Percentiles rank a stretch among this genome's conserved stretches.
phyloP scores from a whole-genome alignment of 495 filamentous ascomycete genomes.

The Apiosordaria backusii region DNA sequence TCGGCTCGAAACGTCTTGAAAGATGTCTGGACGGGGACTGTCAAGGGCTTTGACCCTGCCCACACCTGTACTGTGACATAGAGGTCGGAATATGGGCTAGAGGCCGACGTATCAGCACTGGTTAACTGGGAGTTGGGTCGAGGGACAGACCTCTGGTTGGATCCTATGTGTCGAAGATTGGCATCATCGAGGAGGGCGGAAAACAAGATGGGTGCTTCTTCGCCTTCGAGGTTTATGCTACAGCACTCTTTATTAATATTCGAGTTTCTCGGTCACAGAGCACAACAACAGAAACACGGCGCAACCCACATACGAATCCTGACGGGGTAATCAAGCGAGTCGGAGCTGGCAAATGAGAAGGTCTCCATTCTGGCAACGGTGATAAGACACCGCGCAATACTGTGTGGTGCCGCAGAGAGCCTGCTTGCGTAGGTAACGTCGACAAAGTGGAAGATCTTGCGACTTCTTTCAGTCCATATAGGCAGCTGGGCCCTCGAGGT shows the following conservation, averaged over 20 bases:
- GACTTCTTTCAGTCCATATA: neutral
- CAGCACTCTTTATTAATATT: neutral
- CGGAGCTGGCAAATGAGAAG: conserved; percentile 88
- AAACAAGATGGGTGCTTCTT: conserved; percentile 70
- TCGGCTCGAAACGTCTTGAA: conserved; percentile 82
- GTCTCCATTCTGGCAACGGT: conserved; percentile 64
- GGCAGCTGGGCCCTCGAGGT: neutral
- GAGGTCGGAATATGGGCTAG: conserved; percentile 71
- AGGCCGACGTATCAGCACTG: conserved; percentile 35
- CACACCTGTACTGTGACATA: conserved; percentile 91
- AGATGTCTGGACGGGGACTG: conserved; percentile 84
- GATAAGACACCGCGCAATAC: no score
- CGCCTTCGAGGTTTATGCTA: conserved; percentile 76
- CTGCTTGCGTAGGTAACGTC: no score
- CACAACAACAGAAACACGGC: neutral
- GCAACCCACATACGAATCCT: conserved; percentile 65
- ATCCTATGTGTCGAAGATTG: conserved; percentile 79
- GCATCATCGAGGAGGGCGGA: conserved; percentile 74
- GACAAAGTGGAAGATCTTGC: neutral
- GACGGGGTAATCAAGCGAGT: conserved; percentile 70
- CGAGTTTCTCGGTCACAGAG: neutral
- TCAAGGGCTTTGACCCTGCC: conserved; percentile 92
- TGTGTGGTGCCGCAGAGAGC: no score
- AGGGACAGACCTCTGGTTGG: conserved; percentile 47
- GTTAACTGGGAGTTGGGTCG: conserved; percentile 19